Evolutionary conservation across 2,329 filamentous ascomycete genomes (phyloP), one percentile per base, ranked within the genome.

Genomic region (Microcera coccophila): DNA sequence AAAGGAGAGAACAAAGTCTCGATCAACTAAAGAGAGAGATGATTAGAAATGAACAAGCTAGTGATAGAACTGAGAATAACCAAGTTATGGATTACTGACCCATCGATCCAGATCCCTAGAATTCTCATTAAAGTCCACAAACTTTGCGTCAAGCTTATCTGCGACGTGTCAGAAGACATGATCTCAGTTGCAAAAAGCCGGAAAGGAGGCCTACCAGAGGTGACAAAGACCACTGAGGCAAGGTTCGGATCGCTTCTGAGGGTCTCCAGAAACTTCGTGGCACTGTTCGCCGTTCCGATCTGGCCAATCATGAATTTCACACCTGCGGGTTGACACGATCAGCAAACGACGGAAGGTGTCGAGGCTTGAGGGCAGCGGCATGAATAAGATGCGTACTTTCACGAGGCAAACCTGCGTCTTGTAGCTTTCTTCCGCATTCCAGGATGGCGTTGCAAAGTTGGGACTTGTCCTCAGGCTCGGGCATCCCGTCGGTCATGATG

Each of bases 241-340:
- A 28, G 9, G 9, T 28, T 28, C 14, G 24, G 14, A 9, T 28
- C 24, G 9, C 14, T 9, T 28, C 24, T 14, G 14, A 28, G 9
- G 24, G 9, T 14, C 24, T 40, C n/a, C 7, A 40, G 38, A 17
- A 40, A 40, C 28, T 17, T 18, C 9, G 38, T 34, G 12, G 38
- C 24, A 5, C n/a, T 16, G 3, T 4, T 33, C 5, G 18, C 38
- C 9, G 24, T 5, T 8, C 38, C 38, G 20, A 40, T 19, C 19
- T 34, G 38, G 16, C 38, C 38, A 40, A 40, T 33, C 28, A 33
- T 40, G 19, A 40, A 40, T 20, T 40, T 40, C 14, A 40, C 38
- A 33, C 38, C 38, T 40, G 31, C n/a, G 20, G 16, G 20, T 26
- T 17, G 21, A 14, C 24, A 19, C 24, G 15, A 4, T 14, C 14